phyloP scores from a whole-genome alignment of 305 asterid genomes.

The Fraxinus latifolia region DNA sequence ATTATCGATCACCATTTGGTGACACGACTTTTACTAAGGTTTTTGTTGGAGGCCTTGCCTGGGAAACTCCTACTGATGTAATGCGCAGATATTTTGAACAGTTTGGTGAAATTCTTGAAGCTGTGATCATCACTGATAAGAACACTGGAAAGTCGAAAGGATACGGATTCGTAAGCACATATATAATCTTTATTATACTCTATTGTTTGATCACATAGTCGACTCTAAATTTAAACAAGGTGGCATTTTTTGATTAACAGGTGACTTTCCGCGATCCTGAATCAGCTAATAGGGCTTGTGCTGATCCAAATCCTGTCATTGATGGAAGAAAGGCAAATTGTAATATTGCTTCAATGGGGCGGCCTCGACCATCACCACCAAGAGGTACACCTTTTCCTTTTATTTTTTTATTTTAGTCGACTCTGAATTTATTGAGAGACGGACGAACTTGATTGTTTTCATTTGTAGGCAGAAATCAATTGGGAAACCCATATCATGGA shows the following conservation, averaged over 20 bases:
- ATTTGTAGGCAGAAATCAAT: conserved; percentile 58
- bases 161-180: conserved; percentile 72
- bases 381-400: conserved; percentile 31
- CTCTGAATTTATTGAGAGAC: background rate
- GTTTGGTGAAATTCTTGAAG: conserved; percentile 91
- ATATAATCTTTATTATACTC: background rate
- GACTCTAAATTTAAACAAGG: background rate
- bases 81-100: conserved; percentile 76
- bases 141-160: conserved; percentile 92
- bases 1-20: conserved; percentile 94
- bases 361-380: conserved; percentile 87
- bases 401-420: background rate
- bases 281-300: conserved; percentile 74
- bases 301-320: conserved; percentile 79
- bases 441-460: background rate
- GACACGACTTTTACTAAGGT: conserved; percentile 90
- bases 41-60: conserved; percentile 93
- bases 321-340: conserved; percentile 93
- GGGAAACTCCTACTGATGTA: conserved; percentile 90
- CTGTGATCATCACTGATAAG: conserved; percentile 89
- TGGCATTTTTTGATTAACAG: conserved; percentile 24
- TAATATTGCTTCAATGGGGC: conserved; percentile 84
- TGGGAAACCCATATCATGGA: conserved; percentile 53
- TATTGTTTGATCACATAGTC: background rate
- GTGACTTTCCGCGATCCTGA: conserved; percentile 92